Base-by-base conservation (phyloP, 352 stramenopile genomes). In the Phytopythium boreale region DNA sequence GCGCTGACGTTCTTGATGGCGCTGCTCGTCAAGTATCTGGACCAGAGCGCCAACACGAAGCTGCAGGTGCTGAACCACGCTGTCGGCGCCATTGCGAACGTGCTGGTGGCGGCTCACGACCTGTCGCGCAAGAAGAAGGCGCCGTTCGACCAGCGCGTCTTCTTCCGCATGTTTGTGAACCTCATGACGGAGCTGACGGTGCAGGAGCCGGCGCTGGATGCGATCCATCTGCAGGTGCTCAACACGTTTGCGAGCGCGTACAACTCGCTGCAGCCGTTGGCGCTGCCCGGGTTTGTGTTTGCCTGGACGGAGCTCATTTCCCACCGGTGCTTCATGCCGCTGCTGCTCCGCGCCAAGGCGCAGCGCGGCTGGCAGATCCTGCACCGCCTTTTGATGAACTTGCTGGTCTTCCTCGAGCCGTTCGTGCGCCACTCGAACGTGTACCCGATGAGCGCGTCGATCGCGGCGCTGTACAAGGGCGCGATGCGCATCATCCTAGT, bases 281-380 rank as follows among this genome's bases (percentile, higher is more conserved):
- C 94, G 44, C 79, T 99, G 19, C 97, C 98, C 39, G 93, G 89
- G 15, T 99, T 99, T 75, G 92, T 98, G 39, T 99, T 99, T 82
- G 95, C 96, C 36, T 99, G 98, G 98, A 96, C 98, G 37, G 97
- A 99, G 77, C 85, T 99, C 17, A 93, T 99, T 20, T 99, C 94
- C 27, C 96, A 99, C 76, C 87, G 97, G 10, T 97, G 96, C 75
- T 99, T 99, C 69, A 98, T 99, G 82, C 97, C 97, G n/a, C 89
- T 98, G 69, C 74, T 99, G 31, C 74, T 99, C 34, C 82, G 80
- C 31, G 81, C 90, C 12, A 97, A 98, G 76, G 87, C 96, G 51
- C 89, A 98, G 66, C 97, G 98, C 68, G 97, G 96, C 29, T 99
- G 96, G 96, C 89, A 97, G 70, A 95, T 98, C 53, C 92, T 98